Conservation (phyloP, 2,329 filamentous ascomycete species). For the Ophiostoma australiae region DNA sequence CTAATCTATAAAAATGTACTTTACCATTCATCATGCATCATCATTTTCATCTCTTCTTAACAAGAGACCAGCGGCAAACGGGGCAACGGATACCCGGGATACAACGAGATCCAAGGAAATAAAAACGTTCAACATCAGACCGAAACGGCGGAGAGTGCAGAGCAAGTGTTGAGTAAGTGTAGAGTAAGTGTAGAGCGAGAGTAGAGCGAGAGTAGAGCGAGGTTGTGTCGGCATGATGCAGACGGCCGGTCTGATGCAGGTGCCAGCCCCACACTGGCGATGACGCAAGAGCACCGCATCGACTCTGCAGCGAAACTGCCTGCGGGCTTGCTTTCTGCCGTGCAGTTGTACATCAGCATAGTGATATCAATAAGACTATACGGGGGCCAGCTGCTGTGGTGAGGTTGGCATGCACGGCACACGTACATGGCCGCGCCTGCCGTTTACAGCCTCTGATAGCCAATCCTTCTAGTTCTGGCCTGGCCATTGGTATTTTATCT, state of each 20-base stretch:
- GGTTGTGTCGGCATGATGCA: background rate
- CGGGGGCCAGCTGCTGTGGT: too few relatives aligned
- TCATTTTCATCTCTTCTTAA: constrained; percentile 12
- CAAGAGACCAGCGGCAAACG: constrained; percentile 15
- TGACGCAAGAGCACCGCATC: background rate
- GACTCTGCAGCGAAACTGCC: background rate
- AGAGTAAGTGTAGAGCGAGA: too few relatives aligned
- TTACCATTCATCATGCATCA: background rate
- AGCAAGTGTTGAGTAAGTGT: background rate
- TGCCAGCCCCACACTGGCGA: background rate
- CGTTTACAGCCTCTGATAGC: background rate
- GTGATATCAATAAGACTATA: background rate
- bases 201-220: too few relatives aligned
- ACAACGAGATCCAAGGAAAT: background rate
- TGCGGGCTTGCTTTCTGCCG: background rate
- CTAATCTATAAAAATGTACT: background rate
- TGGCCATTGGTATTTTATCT: too few relatives aligned
- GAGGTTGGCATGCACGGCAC: background rate
- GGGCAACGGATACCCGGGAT: constrained; percentile 17
- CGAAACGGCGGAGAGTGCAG: background rate
- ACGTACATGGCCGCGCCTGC: background rate
- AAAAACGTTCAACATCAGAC: background rate
- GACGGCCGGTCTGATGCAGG: background rate
- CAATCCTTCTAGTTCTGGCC: background rate
- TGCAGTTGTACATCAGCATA: background rate